These are phyloP conservation scores for Saccharomyces hybrid DNA, from an alignment of 1,139 yeast genomes.

Conservation along the genomic window DNA sequence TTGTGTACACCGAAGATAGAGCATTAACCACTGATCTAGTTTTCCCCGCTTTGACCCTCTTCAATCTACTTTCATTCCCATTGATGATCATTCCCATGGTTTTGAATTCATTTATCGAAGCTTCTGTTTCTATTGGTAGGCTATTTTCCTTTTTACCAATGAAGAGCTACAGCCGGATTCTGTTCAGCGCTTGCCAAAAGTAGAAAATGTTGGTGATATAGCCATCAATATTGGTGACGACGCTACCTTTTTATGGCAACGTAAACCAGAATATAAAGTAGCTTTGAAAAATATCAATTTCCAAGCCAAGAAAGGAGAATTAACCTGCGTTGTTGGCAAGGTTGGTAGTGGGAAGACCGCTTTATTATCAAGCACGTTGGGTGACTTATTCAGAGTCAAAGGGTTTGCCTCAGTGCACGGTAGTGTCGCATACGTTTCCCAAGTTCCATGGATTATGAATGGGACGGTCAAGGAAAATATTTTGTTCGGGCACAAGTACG, in stretches of 20 bases:
- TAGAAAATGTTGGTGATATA: slow-evolving; percentile 51
- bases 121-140: slow-evolving; percentile 80
- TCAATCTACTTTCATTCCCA: slow-evolving; percentile 83
- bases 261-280: slow-evolving; percentile 65
- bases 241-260: slow-evolving; percentile 86
- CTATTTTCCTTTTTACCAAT: slow-evolving; percentile 62
- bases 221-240: slow-evolving; percentile 55
- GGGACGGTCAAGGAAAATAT: slow-evolving; percentile 87
- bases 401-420: slow-evolving; percentile 76
- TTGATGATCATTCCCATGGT: slow-evolving; percentile 91
- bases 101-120: slow-evolving; percentile 76
- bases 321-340: slow-evolving; percentile 82
- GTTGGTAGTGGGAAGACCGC: slow-evolving; percentile 95
- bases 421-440: slow-evolving; percentile 82
- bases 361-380: slow-evolving; percentile 71
- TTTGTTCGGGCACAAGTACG: slow-evolving; percentile 79
- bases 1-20: slow-evolving; percentile 52
- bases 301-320: slow-evolving; percentile 66
- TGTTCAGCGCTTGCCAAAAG: slow-evolving; percentile 51
- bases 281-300: slow-evolving; percentile 70
- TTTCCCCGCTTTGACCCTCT: slow-evolving; percentile 86
- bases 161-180: slow-evolving; percentile 81
- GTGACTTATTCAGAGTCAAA: slow-evolving; percentile 72
- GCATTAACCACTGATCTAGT: slow-evolving; percentile 87
- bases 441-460: slow-evolving; percentile 93